These are phyloP conservation scores for Pseudogymnoascus sp. DNA, from an alignment of 2,329 filamentous ascomycete species.

Conservation along the genomic window DNA sequence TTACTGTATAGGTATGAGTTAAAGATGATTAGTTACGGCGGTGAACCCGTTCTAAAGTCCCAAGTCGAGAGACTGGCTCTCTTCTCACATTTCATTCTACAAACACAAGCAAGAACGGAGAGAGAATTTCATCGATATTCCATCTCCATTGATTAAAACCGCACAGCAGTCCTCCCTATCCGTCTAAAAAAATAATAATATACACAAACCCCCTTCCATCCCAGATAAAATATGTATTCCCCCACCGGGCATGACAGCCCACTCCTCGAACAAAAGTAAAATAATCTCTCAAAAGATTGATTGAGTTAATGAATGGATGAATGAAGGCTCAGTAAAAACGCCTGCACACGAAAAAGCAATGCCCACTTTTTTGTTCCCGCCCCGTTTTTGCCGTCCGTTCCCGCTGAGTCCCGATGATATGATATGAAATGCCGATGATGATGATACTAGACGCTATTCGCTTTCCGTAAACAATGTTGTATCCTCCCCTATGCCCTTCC, in stretches of 20 bases:
- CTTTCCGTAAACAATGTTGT: neutral
- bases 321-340: neutral
- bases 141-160: neutral
- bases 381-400: neutral
- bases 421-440: conserved; percentile 2
- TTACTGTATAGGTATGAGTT: no score
- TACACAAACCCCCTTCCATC: neutral
- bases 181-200: neutral
- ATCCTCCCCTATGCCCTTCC: neutral
- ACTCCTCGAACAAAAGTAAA: neutral
- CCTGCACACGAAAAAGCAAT: conserved; percentile 1
- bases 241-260: neutral
- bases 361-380: neutral
- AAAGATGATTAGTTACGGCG: neutral
- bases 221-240: neutral
- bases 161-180: neutral
- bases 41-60: neutral
- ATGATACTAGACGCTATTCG: neutral
- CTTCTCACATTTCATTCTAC: neutral
- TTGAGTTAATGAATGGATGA: neutral
- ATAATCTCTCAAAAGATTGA: neutral
- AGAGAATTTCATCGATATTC: neutral
- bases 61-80: neutral
- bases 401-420: neutral
- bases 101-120: neutral